A percentile compares a stretch with the other conserved stretches of the same genome.
Evolutionary conservation across 352 stramenopile genomes (phyloP).

Genomic region (Globisporangium paroecandrum): DNA sequence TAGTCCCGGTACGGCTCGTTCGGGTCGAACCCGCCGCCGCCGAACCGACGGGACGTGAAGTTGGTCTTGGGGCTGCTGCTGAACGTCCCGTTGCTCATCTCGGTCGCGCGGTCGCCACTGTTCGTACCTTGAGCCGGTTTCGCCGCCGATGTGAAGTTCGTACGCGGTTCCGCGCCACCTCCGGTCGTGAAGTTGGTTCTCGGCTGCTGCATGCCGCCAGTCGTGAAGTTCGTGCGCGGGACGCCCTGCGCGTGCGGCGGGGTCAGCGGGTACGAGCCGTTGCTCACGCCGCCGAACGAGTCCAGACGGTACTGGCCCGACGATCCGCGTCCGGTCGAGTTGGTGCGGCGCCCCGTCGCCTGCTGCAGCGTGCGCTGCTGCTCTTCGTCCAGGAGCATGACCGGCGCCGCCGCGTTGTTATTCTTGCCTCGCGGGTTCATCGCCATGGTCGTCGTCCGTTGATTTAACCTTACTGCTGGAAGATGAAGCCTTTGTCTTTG

Average conservation of each 20-base stretch:
- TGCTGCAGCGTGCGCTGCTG: conserved; percentile 42
- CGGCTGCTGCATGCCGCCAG: conserved; percentile 5
- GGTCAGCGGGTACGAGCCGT: conserved; percentile 24
- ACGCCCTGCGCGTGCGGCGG: conserved; percentile 18
- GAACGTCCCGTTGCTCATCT: conserved; percentile 14
- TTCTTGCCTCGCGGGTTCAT: neutral
- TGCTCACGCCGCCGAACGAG: conserved; percentile 12
- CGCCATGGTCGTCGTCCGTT: neutral
- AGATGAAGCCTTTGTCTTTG: neutral
- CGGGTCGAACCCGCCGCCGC: conserved; percentile 7
- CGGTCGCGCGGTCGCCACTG: neutral
- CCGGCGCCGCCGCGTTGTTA: conserved; percentile 2
- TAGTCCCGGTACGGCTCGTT: conserved; percentile 10
- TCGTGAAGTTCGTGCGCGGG: conserved; percentile 28
- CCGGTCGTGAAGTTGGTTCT: conserved; percentile 35
- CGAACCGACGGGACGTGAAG: conserved; percentile 33
- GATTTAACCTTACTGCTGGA: neutral
- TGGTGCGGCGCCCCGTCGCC: conserved; percentile 3
- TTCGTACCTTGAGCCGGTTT: neutral
- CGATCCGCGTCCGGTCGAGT: conserved; percentile 13
- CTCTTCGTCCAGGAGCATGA: conserved; percentile 57
- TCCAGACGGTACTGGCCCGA: conserved; percentile 1
- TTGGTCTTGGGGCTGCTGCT: conserved; percentile 39
- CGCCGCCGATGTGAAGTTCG: conserved; percentile 9
- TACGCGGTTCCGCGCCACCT: neutral